A percentile compares a stretch with the other conserved stretches of the same genome.
Evolutionary conservation across 805 yeast genomes (phyloP).

Genomic region (Candida nonsorbophila): DNA sequence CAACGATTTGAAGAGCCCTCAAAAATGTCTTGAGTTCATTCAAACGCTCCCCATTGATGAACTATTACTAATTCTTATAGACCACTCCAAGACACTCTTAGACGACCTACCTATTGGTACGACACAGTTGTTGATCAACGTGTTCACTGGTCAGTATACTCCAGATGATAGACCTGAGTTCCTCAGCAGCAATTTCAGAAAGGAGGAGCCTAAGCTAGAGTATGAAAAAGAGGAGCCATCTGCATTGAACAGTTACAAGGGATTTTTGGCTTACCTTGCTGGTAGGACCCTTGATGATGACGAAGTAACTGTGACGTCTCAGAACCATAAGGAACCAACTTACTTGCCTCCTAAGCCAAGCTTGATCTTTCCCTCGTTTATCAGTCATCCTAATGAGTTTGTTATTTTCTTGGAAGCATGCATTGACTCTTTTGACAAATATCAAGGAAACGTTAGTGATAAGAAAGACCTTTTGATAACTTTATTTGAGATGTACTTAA

Average conservation of each 20-base stretch:
- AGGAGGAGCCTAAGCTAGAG: slow-evolving; percentile 6
- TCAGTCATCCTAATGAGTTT: slow-evolving; percentile 82
- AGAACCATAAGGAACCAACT: slow-evolving; percentile 41
- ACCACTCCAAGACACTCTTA: slow-evolving; percentile 59
- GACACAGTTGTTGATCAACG: slow-evolving; percentile 74
- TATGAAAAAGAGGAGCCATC: slow-evolving; percentile 12
- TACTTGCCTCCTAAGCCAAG: slow-evolving; percentile 91
- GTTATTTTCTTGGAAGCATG: slow-evolving; percentile 92
- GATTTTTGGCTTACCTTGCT: slow-evolving; percentile 24
- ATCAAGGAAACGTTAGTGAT: slow-evolving; percentile 68
- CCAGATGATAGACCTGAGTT: slow-evolving; percentile 25
- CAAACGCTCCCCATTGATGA: slow-evolving; percentile 71
- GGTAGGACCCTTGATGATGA: slow-evolving; percentile 12
- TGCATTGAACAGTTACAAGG: slow-evolving; percentile 25
- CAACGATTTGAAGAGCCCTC: slow-evolving; percentile 45
- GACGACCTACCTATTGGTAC: slow-evolving; percentile 73
- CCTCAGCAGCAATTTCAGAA: too few relatives aligned
- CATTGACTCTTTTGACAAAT: slow-evolving; percentile 67
- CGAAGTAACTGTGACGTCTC: slow-evolving; percentile 6
- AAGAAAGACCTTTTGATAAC: slow-evolving; percentile 71
- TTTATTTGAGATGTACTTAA: slow-evolving; percentile 73
- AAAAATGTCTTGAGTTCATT: slow-evolving; percentile 55
- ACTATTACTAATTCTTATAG: slow-evolving; percentile 62
- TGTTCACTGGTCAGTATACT: slow-evolving; percentile 80
- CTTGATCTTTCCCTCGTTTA: slow-evolving; percentile 79